A percentile compares a stretch with the other conserved stretches of the same genome.
Conservation (phyloP, 306 rosid species). For the Pterocarpus santalinus region DNA sequence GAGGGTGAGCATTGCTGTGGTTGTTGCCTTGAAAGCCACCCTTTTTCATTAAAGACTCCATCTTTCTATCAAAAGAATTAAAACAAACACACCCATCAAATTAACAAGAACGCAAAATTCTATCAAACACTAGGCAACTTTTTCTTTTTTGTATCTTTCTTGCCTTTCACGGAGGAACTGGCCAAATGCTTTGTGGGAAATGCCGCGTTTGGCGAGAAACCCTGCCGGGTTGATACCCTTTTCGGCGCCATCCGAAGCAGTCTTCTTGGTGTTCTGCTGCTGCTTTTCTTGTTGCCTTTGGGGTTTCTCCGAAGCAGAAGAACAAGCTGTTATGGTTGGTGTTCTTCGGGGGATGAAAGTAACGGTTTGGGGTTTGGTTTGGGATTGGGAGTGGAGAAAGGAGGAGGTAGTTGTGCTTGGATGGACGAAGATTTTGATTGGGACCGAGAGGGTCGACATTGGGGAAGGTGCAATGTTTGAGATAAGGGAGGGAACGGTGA, state of each 20-base stretch:
- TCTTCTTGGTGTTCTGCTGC: constrained; percentile 50
- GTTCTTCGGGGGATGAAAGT: constrained; percentile 57
- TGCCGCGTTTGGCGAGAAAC: constrained; percentile 77
- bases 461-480: neutral
- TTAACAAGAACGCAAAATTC: constrained; percentile 5
- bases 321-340: constrained; percentile 54
- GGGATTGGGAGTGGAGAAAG: constrained; percentile 52
- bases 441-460: constrained; percentile 63
- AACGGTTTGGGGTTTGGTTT: constrained; percentile 51
- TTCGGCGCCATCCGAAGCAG: constrained; percentile 52
- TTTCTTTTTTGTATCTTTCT: neutral
- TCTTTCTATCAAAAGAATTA: constrained; percentile 13
- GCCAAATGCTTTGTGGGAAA: constrained; percentile 81
- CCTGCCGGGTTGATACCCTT: constrained; percentile 87
- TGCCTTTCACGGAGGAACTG: constrained; percentile 96
- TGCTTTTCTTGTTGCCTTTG: constrained; percentile 45
- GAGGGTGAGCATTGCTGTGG: neutral
- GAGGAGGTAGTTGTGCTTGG: constrained; percentile 33
- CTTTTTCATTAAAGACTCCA: neutral
- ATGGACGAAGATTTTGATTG: constrained; percentile 52
- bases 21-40: neutral
- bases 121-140: neutral
- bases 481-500: constrained; percentile 30
- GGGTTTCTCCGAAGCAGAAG: constrained; percentile 68
- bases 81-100: constrained; percentile 33